Evolutionary conservation across 352 stramenopile species (phyloP).

Genomic region (Pythium periplocum): DNA sequence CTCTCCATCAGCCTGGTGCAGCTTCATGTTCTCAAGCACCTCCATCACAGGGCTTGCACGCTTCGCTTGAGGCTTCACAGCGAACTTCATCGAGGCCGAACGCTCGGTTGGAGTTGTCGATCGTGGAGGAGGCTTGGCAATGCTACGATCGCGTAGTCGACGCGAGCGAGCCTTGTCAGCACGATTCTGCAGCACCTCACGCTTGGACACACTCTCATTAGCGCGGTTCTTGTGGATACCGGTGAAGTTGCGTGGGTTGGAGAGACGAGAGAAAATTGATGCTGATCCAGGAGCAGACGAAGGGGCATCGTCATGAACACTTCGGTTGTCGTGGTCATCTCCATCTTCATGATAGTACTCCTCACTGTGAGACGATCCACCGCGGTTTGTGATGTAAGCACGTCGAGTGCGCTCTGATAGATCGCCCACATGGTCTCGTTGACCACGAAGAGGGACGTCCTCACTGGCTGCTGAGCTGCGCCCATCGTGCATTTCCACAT

Average conservation of each 20-base stretch:
- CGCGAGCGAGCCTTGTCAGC: conserved; percentile 68
- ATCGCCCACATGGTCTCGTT: conserved; percentile 41
- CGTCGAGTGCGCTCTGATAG: conserved; percentile 31
- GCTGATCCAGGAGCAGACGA: conserved; percentile 27
- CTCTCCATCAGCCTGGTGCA: conserved; percentile 65
- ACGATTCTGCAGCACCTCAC: conserved; percentile 70
- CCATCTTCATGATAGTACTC: conserved; percentile 19
- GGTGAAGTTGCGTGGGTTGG: conserved; percentile 85
- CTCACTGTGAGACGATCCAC: conserved; percentile 25
- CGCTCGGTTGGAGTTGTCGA: conserved; percentile 52
- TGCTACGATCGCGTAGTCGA: conserved; percentile 58
- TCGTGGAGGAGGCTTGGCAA: conserved; percentile 47
- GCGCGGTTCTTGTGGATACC: conserved; percentile 87
- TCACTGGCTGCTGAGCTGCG: background rate
- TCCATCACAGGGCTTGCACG: conserved; percentile 71
- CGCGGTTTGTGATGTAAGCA: conserved; percentile 27
- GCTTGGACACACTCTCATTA: conserved; percentile 72
- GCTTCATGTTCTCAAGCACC: conserved; percentile 80
- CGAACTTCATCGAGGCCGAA: conserved; percentile 26
- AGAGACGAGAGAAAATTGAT: conserved; percentile 82
- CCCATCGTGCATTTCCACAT: conserved; percentile 40
- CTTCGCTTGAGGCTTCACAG: conserved; percentile 46
- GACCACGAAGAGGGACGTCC: conserved; percentile 45
- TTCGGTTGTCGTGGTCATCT: conserved; percentile 23
- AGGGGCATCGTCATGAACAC: conserved; percentile 40